Base-by-base conservation (phyloP, 371 early-diverging fungal genomes). In the Haplosporangium sp. region DNA sequence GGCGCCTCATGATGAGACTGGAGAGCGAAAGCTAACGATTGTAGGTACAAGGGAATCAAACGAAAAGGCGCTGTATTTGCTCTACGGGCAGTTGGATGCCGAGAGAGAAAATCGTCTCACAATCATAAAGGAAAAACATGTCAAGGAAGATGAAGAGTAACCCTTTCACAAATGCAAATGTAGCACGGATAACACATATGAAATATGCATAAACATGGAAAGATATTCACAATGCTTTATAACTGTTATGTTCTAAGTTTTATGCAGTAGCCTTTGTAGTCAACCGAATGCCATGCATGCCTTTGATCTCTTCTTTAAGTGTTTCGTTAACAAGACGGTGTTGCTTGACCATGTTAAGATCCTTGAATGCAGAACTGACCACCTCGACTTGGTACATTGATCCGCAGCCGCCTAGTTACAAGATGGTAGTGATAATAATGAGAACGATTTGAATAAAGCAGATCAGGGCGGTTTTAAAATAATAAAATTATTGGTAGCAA, bases 331-430 rank as follows among this genome's bases (percentile, higher is more conserved):
- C 96, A 83, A 95, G 85, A 56, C 95, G 89, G 76, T 97, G 97
- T 83, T 97, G 98, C 82, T 95, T 94, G 52, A 97, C 92, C 74
- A 93, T 87, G 13, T 81, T 84, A 53, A 90, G 74, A 17, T 93
- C 94, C 78, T 91, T 88, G 86, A 97, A 97, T 59, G 86, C 76
- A 17, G 88, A 84, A 55, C 94, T 89, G 38, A 92, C 90, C 74
- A 97, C 92, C 72, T 94, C 93, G 60, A 97, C 92, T 35, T 92
- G 92, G 74, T 96, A 97, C 96, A 96, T 96, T 44, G 95, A 93
- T 34, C 98, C 98, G 82, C 98, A 97, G 34, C 98, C 98, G 59
- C 96, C 95, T 92, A 17, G 53, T 53, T 27, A 27, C 27, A 27
- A 27, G 27, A 27, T 27, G 27, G 27, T 27, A 27, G 27, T 27